Evolutionary conservation across 768 basidiomycete genomes (phyloP).

Genomic region (Rhodosporidiobolus odoratus): DNA sequence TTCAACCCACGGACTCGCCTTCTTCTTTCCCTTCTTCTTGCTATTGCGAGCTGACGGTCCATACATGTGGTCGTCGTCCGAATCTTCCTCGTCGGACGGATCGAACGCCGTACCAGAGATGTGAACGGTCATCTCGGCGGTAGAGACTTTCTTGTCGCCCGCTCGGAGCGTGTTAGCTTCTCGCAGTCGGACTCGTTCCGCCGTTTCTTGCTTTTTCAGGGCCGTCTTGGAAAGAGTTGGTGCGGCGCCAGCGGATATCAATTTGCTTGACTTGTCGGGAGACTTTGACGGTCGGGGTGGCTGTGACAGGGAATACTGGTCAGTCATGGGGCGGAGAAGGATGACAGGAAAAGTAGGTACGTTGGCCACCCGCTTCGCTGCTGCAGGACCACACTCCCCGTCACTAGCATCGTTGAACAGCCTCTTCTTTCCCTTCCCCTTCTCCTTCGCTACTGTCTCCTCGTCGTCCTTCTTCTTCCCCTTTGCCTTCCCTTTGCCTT

Average conservation of each 20-base stretch:
- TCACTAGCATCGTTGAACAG: neutral
- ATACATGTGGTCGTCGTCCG: neutral
- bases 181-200: slow-evolving; percentile 7
- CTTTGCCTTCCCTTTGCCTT: slow-evolving; percentile 2
- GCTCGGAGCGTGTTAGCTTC: slow-evolving; percentile 28
- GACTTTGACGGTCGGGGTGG: neutral
- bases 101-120: slow-evolving; percentile 26
- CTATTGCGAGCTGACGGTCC: neutral
- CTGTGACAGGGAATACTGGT: neutral
- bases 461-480: neutral
- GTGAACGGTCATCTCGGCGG: slow-evolving; percentile 31
- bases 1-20: slow-evolving; percentile 22
- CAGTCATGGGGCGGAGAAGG: too few species aligned
- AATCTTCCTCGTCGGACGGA: neutral
- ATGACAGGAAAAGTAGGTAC: neutral
- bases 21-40: slow-evolving; percentile 2
- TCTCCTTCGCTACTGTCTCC: neutral
- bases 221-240: slow-evolving; percentile 1
- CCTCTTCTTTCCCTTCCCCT: neutral
- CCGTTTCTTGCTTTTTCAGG: slow-evolving; percentile 26
- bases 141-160: slow-evolving; percentile 20
- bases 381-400: neutral
- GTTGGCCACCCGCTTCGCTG: neutral
- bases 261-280: neutral
- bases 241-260: neutral